These are phyloP conservation scores for Fusarium mangiferae DNA, from an alignment of 2,329 filamentous ascomycete species.

Conservation along the genomic window DNA sequence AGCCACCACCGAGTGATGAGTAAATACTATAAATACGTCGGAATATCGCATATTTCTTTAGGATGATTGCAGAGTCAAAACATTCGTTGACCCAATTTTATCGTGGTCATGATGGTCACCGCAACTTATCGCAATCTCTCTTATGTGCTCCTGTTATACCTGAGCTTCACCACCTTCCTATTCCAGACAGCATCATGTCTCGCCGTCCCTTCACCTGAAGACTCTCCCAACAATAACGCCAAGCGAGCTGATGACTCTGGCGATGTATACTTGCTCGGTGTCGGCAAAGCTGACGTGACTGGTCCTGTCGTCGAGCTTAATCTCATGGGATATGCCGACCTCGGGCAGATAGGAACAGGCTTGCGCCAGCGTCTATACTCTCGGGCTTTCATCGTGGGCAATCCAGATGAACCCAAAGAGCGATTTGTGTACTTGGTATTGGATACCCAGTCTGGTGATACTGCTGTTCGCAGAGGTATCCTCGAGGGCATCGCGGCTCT, in stretches of 20 bases:
- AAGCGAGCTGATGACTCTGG: background rate
- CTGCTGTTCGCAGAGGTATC: slow-evolving; percentile 2
- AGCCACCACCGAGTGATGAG: background rate
- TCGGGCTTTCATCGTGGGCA: background rate
- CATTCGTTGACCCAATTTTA: background rate
- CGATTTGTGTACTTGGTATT: background rate
- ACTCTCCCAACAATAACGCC: rapidly evolving
- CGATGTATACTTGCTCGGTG: background rate
- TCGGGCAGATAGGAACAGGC: background rate
- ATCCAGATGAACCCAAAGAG: background rate
- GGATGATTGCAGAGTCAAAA: rapidly evolving
- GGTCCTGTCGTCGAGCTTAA: slow-evolving; percentile 15
- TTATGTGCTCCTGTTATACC: background rate
- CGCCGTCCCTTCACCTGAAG: background rate
- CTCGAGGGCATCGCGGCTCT: background rate
- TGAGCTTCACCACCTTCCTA: background rate
- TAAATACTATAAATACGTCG: background rate
- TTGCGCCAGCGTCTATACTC: background rate
- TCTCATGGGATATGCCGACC: slow-evolving; percentile 12
- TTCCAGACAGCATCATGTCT: background rate
- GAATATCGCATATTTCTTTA: rapidly evolving
- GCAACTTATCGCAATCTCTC: background rate
- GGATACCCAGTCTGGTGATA: background rate
- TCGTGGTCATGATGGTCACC: background rate
- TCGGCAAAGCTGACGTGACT: slow-evolving; percentile 7